A percentile compares a stretch with the other conserved stretches of the same genome.
Conservation (phyloP, 163 green algal species). For the Coccomyxa subellipsoidea region DNA sequence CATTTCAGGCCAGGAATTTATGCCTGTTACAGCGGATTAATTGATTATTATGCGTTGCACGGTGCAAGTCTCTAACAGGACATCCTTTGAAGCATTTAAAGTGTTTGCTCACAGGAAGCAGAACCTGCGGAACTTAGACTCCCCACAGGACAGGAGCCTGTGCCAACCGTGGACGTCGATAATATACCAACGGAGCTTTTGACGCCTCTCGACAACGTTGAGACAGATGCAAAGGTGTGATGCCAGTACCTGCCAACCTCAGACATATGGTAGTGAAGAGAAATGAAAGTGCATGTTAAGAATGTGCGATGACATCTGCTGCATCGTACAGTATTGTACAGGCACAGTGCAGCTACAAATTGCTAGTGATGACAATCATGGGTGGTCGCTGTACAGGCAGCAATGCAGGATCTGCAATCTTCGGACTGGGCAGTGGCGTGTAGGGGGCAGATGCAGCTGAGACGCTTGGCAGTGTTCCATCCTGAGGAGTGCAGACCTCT, state of each 20-base stretch:
- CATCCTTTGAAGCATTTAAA: too few relatives aligned
- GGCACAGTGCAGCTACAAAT: too few relatives aligned
- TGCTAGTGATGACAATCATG: background rate
- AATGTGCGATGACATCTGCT: too few relatives aligned
- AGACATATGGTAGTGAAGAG: too few relatives aligned
- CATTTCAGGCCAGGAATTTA: too few relatives aligned
- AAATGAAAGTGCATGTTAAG: too few relatives aligned
- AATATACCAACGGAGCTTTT: conserved; percentile 20
- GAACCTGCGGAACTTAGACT: background rate
- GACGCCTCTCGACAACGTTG: conserved; percentile 7
- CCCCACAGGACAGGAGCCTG: background rate
- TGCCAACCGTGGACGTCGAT: too few relatives aligned
- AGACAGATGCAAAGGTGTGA: background rate
- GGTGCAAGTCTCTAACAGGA: too few relatives aligned
- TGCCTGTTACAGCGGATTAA: too few relatives aligned
- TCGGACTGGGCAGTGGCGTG: background rate
- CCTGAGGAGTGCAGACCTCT: background rate
- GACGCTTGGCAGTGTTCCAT: conserved; percentile 30
- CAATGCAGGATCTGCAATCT: conserved; percentile 8
- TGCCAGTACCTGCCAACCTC: too few relatives aligned
- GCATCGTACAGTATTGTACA: too few relatives aligned
- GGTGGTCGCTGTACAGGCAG: background rate
- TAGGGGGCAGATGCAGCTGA: conserved; percentile 23
- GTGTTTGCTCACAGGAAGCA: background rate
- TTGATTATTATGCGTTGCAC: too few relatives aligned